These are phyloP conservation scores for Ogataea zsoltii DNA, from an alignment of 805 yeast genomes.

Conservation along the genomic window DNA sequence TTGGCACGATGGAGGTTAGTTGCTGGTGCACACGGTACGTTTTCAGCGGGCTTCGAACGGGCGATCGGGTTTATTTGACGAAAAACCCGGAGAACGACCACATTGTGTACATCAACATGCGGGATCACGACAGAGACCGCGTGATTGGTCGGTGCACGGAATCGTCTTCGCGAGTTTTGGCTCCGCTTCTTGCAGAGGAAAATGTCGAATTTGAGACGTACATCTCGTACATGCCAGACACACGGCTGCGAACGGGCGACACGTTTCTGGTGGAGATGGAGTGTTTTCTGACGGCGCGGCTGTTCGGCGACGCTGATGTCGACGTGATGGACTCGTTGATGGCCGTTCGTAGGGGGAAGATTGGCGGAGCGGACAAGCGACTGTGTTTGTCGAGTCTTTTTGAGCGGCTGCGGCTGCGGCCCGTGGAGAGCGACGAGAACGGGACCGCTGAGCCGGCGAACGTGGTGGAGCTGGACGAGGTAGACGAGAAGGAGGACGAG, in stretches of 20 bases:
- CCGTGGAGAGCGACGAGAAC: constrained; percentile 18
- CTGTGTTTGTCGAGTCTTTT: constrained; percentile 18
- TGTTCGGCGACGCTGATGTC: constrained; percentile 39
- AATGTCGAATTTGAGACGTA: constrained; percentile 57
- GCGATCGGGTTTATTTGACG: constrained; percentile 33
- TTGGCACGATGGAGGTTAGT: constrained; percentile 60
- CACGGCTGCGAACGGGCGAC: constrained; percentile 70
- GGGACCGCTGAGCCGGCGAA: constrained; percentile 58
- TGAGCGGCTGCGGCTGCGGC: constrained; percentile 11
- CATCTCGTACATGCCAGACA: constrained; percentile 55
- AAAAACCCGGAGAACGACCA: constrained; percentile 22
- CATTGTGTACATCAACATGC: constrained; percentile 28
- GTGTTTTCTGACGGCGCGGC: constrained; percentile 45
- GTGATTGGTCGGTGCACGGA: constrained; percentile 81
- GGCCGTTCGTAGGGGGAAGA: constrained; percentile 1
- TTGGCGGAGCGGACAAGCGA: constrained; percentile 4
- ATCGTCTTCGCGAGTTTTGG: constrained; percentile 61
- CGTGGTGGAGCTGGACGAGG: no score
- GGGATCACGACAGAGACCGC: constrained; percentile 27
- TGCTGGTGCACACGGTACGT: constrained; percentile 78
- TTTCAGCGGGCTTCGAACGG: constrained; percentile 44
- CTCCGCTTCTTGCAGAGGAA: constrained; percentile 60
- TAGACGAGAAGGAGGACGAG: constrained; percentile 13
- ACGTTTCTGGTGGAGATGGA: constrained; percentile 69
- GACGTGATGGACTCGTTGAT: constrained; percentile 10